phyloP scores from a whole-genome alignment of 1,284 basidiomycete genomes.

The Marasmius fiardii region DNA sequence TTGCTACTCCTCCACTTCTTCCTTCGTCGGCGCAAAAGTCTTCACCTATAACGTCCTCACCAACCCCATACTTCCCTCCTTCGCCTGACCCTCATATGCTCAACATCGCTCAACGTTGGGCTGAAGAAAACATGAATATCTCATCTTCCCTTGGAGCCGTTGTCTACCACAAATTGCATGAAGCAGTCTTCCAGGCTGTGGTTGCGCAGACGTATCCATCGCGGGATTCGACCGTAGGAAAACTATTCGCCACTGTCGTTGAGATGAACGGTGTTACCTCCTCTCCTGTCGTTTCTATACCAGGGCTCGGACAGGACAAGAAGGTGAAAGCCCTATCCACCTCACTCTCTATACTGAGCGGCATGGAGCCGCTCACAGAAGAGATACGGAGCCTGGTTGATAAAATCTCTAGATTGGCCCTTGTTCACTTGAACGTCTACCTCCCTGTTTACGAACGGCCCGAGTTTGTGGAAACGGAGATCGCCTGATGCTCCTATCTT shows the following conservation, averaged over 20 bases:
- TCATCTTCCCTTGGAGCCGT: conserved; percentile 54
- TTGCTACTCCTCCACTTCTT: background rate
- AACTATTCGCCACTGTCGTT: conserved; percentile 17
- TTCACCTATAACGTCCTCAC: conserved; percentile 11
- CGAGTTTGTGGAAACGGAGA: conserved; percentile 37
- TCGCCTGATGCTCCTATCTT: conserved; percentile 6
- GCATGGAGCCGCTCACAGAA: conserved; percentile 66
- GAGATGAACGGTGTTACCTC: conserved; percentile 20
- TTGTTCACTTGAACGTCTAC: conserved; percentile 73
- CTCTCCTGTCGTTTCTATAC: conserved; percentile 11
- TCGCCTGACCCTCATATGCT: conserved; percentile 50
- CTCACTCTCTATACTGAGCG: conserved; percentile 3
- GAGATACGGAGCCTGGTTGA: conserved; percentile 69
- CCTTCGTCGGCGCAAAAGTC: background rate
- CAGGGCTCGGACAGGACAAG: conserved; percentile 5
- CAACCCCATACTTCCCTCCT: conserved; percentile 10
- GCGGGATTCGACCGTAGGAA: conserved; percentile 30
- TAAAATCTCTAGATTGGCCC: conserved; percentile 63
- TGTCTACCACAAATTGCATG: conserved; percentile 59
- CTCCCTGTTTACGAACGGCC: conserved; percentile 69
- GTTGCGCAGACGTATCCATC: conserved; percentile 47
- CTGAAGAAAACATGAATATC: conserved; percentile 53
- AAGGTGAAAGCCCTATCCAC: background rate
- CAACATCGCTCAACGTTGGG: conserved; percentile 62
- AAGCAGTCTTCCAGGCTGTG: conserved; percentile 61